Percentiles rank a stretch among this genome's conserved stretches.
Evolutionary conservation across 768 basidiomycete species (phyloP).

Genomic region (Psilocybe subaeruginosa): DNA sequence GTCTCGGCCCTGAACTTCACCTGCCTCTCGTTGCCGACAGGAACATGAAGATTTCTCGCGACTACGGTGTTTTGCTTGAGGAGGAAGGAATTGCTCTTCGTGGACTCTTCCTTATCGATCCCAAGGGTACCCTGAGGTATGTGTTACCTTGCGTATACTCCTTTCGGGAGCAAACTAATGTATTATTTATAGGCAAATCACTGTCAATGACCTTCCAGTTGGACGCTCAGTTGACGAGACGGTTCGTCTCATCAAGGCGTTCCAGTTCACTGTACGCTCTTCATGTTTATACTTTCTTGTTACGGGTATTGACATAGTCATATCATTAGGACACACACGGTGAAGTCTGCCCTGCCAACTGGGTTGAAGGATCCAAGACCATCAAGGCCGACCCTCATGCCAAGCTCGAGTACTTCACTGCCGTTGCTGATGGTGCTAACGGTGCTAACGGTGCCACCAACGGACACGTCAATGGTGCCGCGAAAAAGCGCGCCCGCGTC

Average conservation of each 20-base stretch:
- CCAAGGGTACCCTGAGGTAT: slow-evolving; percentile 62
- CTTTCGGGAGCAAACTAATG: no score
- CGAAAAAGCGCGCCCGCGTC: slow-evolving; percentile 63
- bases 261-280: slow-evolving; percentile 82
- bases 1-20: slow-evolving; percentile 86
- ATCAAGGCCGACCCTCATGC: slow-evolving; percentile 80
- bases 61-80: slow-evolving; percentile 88
- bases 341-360: slow-evolving; percentile 92
- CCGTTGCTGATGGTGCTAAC: slow-evolving; percentile 11
- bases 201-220: slow-evolving; percentile 91
- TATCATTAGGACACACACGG: slow-evolving; percentile 75
- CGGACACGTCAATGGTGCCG: slow-evolving; percentile 30
- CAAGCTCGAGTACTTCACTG: slow-evolving; percentile 74
- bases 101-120: slow-evolving; percentile 86
- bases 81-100: slow-evolving; percentile 89
- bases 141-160: not conserved
- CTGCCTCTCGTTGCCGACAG: slow-evolving; percentile 84
- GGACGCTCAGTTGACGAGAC: slow-evolving; percentile 97
- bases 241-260: slow-evolving; percentile 86
- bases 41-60: slow-evolving; percentile 77
- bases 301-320: not conserved
- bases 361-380: slow-evolving; percentile 80
- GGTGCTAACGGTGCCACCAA: slow-evolving; percentile 38
- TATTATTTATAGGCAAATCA: slow-evolving; percentile 53
- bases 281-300: slow-evolving; percentile 2